Evolutionary conservation across 129 eudicot genomes (phyloP), one percentile per base, ranked within the genome.

Genomic region (Ambrosia trifida): DNA sequence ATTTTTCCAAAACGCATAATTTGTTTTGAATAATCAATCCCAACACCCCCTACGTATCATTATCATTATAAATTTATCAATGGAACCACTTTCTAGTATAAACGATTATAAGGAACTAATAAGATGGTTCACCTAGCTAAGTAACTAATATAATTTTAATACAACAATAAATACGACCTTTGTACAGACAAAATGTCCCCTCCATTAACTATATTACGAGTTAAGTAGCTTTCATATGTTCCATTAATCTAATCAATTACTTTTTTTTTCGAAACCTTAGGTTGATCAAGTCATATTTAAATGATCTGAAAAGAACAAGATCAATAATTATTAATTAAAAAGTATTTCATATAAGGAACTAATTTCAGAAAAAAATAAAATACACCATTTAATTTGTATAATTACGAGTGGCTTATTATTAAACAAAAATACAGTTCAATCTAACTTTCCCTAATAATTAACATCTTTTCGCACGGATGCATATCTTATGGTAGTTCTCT

Each of bases 131-230:
- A 80, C 90, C 86, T 71, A 66, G 6, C 6, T 4, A 64, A 74
- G 76, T 44, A 68, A 20, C 60, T 56, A 35, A 57, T 35, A 51
- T 32, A 44, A 64, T 52, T 68, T 62, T 67, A 57, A 44, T 59
- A 46, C 64, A 54, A 14, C 76, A 19, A 17, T 54, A 73, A 41
- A 44, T 64, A 19, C 51, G 40, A 12, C 44, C 20, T 69, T 69
- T 82, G 90, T 84, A 72, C 72, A 13, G 94, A 87, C 87, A 82
- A 68, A 52, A 66, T 90, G 94, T 79, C 72, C 72, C 84, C 87
- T 73, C 64, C 1, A 70, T 69, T 75, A 83, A 77, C 61, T 78
- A 72, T 79, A 61, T 81, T 73, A 78, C 51, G 56, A 74, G 63
- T 78, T 68, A 20, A 59, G 60, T 60, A 59, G 64, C 75, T 68